Evolutionary conservation across 2,329 filamentous ascomycete genomes (phyloP).

Genomic region (Clonostachys chloroleuca): DNA sequence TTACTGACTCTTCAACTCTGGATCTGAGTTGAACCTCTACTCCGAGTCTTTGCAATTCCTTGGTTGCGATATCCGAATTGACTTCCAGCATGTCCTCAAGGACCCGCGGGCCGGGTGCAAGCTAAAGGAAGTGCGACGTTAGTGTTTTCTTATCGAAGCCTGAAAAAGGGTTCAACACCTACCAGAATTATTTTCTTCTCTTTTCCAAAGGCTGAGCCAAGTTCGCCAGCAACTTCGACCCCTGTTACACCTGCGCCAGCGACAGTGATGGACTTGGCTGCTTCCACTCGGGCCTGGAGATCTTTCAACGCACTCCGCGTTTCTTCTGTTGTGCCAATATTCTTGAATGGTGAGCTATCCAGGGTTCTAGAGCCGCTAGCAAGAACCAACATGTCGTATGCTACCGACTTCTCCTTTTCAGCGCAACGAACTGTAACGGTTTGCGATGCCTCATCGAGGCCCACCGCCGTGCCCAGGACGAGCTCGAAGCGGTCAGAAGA

Average conservation of each 20-base stretch:
- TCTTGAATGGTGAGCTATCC: constrained; percentile 46
- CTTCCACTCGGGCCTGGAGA: constrained; percentile 31
- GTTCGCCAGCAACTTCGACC: constrained; percentile 50
- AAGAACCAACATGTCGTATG: constrained; percentile 54
- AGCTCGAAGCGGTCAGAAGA: constrained; percentile 43
- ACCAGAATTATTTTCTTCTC: constrained; percentile 42
- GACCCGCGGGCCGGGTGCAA: too few species aligned
- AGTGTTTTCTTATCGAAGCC: too few species aligned
- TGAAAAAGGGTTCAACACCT: constrained; percentile 9
- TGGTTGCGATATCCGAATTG: too few species aligned
- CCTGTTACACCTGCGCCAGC: constrained; percentile 53
- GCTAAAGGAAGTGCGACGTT: too few species aligned
- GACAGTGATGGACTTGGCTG: constrained; percentile 48
- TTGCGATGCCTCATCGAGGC: constrained; percentile 6
- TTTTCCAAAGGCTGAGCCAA: constrained; percentile 43
- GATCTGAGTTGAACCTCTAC: constrained; percentile 40
- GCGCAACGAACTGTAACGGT: constrained; percentile 30
- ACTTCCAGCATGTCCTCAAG: too few species aligned
- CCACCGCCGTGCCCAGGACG: constrained; percentile 42
- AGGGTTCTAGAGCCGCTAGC: constrained; percentile 47
- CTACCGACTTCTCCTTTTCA: neutral
- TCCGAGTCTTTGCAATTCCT: constrained; percentile 47
- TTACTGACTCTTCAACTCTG: constrained; percentile 21
- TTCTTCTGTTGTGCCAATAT: constrained; percentile 38
- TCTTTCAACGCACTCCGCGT: constrained; percentile 30